These are phyloP conservation scores for Verticillium zaregamsianum DNA, from an alignment of 2,329 filamentous ascomycete species.

Conservation along the genomic window DNA sequence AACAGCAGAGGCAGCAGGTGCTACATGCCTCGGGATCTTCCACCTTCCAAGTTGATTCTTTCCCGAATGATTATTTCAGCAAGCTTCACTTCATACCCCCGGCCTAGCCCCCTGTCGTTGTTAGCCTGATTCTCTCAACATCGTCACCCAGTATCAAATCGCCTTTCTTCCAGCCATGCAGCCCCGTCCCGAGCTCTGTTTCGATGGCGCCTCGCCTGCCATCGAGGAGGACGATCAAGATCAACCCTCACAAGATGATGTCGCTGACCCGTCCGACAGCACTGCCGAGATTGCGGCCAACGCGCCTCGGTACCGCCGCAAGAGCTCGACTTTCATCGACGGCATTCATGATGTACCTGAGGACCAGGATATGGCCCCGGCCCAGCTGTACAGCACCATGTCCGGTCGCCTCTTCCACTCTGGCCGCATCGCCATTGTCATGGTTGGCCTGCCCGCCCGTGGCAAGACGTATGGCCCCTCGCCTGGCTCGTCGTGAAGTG, in stretches of 20 bases:
- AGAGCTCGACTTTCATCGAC: conserved; percentile 95
- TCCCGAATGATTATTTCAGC: not conserved
- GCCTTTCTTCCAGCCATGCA: not conserved
- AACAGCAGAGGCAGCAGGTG: not conserved
- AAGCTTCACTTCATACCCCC: not conserved
- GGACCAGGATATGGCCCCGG: conserved; percentile 79
- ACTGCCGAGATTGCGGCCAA: conserved; percentile 91
- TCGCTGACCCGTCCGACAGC: conserved; percentile 37
- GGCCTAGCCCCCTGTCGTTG: not conserved
- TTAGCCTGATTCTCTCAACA: not conserved
- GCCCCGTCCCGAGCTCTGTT: conserved; percentile 10
- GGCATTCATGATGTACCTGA: conserved; percentile 91
- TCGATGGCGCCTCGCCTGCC: conserved; percentile 2
- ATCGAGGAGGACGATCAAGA: not conserved
- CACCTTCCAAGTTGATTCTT: not conserved
- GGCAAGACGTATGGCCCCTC: conserved; percentile 72
- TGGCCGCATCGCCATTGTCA: conserved; percentile 93
- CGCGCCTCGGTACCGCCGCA: conserved; percentile 82
- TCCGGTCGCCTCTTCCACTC: conserved; percentile 96
- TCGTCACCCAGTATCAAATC: not conserved
- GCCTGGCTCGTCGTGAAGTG: not conserved
- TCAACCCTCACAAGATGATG: not conserved
- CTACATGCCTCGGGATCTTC: not conserved
- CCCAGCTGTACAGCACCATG: conserved; percentile 97
- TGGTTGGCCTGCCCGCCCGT: conserved; percentile 89